Conservation (phyloP, 1,139 yeast species). For the Yamadazyma siamensis region DNA sequence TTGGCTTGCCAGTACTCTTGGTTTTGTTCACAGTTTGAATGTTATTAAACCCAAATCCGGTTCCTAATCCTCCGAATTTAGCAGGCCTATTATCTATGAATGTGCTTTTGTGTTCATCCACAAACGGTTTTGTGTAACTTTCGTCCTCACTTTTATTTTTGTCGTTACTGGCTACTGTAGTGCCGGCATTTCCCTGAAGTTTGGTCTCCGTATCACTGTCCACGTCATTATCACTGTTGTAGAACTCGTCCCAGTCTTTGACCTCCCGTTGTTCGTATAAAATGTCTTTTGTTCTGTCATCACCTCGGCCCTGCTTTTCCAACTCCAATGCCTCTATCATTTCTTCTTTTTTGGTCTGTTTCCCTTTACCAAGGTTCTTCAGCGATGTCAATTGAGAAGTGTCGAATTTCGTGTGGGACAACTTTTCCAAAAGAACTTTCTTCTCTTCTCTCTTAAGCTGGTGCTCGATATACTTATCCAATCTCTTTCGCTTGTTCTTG, state of each 20-base stretch:
- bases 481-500: constrained; percentile 68
- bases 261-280: constrained; percentile 69
- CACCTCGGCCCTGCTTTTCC: constrained; percentile 71
- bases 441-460: constrained; percentile 90
- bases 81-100: constrained; percentile 75
- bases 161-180: constrained; percentile 7
- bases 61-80: constrained; percentile 56
- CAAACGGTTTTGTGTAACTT: too few species aligned
- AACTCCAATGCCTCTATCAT: constrained; percentile 71
- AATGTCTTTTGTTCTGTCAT: constrained; percentile 58
- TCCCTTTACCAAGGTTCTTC: constrained; percentile 75
- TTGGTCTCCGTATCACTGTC: constrained; percentile 7
- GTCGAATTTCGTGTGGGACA: constrained; percentile 70
- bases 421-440: constrained; percentile 68
- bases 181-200: constrained; percentile 10
- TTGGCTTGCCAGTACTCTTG: constrained; percentile 27
- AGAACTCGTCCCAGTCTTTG: constrained; percentile 55
- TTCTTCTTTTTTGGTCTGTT: constrained; percentile 66
- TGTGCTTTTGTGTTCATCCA: constrained; percentile 32
- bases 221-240: constrained; percentile 15
- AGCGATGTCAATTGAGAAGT: constrained; percentile 66
- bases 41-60: constrained; percentile 67
- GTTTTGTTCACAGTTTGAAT: constrained; percentile 41
- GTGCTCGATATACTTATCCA: constrained; percentile 79
- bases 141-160: constrained; percentile 10